Evolutionary conservation across 768 basidiomycete genomes (phyloP), one percentile per base, ranked within the genome.

Genomic region (Tephrocybe sp.): DNA sequence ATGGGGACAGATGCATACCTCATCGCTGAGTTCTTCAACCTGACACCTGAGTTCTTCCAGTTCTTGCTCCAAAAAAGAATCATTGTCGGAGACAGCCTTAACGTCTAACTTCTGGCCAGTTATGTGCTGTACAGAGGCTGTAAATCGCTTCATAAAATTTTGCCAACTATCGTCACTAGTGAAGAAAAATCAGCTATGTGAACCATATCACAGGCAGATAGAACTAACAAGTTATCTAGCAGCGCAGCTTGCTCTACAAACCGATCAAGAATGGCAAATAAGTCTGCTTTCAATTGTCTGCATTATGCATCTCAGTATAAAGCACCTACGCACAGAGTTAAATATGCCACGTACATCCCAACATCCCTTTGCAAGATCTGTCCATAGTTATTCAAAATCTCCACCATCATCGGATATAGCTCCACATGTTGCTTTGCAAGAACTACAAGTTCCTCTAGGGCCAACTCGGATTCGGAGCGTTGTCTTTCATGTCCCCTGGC

Each of bases 121-220:
- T 46, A 91, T 77, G 52, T 78, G 74, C 60, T 84, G 75, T 5
- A 89, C 78, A 1, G 84, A 83, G 2, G 67, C 59, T 2, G 81
- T 64, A 60, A 89, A 85, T 2, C 69, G 70, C 47, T 80, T 80
- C 55, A 90, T 64, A 59, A 87, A 82, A 2, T 67, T 51, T 18
- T 72, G 67, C 89, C 88, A 91, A 47, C 73, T 76, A 22, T 80
- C 78, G 50, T 85, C 82, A 53, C 89, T 88, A 53, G 42, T 3
- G 47, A 57, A 48, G 59, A 31, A 65, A 54, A 49, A 53, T 18
- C 53, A 12, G 59, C 19, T 3, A 34, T 4, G 3, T 21, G 13
- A 24, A 40, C n/a, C n/a, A n/a, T 6, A 25, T 24, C 42, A 11
- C 40, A 7, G 44, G 42, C 30, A 41, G 38, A 19, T 9, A 46